Evolutionary conservation across 176 grass and related monocot genomes (phyloP).

Genomic region (Oryza officinalis): DNA sequence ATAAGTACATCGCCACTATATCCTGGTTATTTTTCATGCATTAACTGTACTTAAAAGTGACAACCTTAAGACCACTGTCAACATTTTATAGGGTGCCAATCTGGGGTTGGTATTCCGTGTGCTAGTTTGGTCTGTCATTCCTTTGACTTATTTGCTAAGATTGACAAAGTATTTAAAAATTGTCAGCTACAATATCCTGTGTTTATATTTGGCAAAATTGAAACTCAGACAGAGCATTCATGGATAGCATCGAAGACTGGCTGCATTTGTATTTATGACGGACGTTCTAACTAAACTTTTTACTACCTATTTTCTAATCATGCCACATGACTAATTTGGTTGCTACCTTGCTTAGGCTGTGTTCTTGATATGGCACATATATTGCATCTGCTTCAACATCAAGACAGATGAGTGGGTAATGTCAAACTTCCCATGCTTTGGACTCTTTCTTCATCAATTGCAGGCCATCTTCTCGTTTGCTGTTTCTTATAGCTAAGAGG

Average conservation of each 20-base stretch:
- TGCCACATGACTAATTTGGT: neutral
- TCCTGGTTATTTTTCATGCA: constrained; percentile 17
- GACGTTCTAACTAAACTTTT: neutral
- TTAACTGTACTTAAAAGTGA: neutral
- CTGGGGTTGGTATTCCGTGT: neutral
- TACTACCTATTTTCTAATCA: constrained; percentile 10
- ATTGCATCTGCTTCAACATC: constrained; percentile 96
- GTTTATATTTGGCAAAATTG: neutral
- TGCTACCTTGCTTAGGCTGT: constrained; percentile 49
- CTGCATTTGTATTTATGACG: constrained; percentile 31
- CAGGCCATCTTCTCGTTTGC: constrained; percentile 49
- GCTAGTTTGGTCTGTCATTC: neutral
- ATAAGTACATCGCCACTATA: neutral
- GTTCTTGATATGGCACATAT: constrained; percentile 90
- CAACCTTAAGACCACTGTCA: neutral
- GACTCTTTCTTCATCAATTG: constrained; percentile 71
- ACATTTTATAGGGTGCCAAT: neutral
- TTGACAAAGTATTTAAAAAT: neutral
- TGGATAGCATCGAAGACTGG: neutral
- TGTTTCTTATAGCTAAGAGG: constrained; percentile 59
- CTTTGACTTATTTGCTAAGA: neutral
- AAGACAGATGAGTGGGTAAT: constrained; percentile 98
- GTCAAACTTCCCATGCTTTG: constrained; percentile 65
- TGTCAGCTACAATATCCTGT: neutral
- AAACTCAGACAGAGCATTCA: neutral